These are phyloP conservation scores for Chenopodium album DNA, from an alignment of 148 eudicot genomes.

Conservation along the genomic window DNA sequence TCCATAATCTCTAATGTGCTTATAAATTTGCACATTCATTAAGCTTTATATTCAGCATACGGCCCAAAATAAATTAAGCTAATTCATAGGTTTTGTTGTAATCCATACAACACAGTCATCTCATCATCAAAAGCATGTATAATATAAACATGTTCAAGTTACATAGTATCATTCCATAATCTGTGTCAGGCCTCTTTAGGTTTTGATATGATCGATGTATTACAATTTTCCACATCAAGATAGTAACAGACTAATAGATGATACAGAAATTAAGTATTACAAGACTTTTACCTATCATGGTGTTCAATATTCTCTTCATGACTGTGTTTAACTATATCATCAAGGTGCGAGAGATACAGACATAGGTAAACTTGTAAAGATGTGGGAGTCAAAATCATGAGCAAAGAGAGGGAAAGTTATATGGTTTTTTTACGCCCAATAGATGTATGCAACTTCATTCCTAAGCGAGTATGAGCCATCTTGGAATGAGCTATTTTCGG, in stretches of 20 bases:
- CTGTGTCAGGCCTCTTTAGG: too few relatives aligned
- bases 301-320: conserved; percentile 43
- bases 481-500: conserved; percentile 70
- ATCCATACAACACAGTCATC: too few relatives aligned
- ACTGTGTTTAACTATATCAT: conserved; percentile 41
- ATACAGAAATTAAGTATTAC: conserved; percentile 20
- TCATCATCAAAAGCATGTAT: too few relatives aligned
- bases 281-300: conserved; percentile 50
- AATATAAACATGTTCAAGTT: too few relatives aligned
- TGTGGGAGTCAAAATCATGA: conserved; percentile 36
- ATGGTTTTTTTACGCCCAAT: conserved; percentile 61
- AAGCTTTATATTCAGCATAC: too few relatives aligned
- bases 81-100: too few relatives aligned
- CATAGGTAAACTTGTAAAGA: conserved; percentile 56
- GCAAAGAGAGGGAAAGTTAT: conserved; percentile 42
- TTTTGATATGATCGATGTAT: too few relatives aligned
- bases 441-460: conserved; percentile 40
- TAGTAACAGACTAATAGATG: neutral
- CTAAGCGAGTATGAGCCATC: conserved; percentile 35
- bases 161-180: too few relatives aligned
- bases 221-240: too few relatives aligned
- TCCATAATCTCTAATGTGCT: neutral
- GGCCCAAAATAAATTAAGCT: too few relatives aligned
- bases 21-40: too few relatives aligned
- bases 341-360: conserved; percentile 37